Evolutionary conservation across 306 rosid species (phyloP), one percentile per base, ranked within the genome.

Genomic region (Castanea mollissima): DNA sequence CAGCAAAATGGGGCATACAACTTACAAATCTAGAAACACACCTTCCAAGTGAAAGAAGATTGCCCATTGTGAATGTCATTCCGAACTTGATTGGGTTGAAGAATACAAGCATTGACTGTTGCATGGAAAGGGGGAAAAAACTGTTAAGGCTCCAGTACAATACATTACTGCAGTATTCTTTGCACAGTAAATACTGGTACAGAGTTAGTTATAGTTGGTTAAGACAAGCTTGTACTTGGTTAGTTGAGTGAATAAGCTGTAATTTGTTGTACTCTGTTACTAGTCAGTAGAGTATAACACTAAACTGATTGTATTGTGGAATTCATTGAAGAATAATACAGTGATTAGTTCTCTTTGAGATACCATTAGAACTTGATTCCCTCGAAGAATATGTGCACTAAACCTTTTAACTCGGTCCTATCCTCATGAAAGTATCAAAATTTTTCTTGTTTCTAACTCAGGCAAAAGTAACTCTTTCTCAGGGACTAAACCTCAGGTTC

Each of bases 21-120:
- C 79, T 68, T 67, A 21, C 5, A 78, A 46, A 38, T 25, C 5
- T 11, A 59, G 1, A 34, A 6, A 82, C 84, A 79, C 87, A 94
- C 98, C 98, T 94, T 86, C 99, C 97, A 41, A 94, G 87, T 34
- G 99, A 85, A 80, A 92, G 97, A 86, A 94, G 77, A 88, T 94
- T 92, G 23, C 99, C 99, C 76, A 94, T 86, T n/a, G 99, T 92
- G 89, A 94, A 92, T 56, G 97, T 80, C 62, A 94, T 86, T 12
- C 88, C 99, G 80, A 94, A 94, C 89, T 94, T 94, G 88, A 94
- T 86, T 60, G 99, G 99, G 76, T 90, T 84, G 84, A 94, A 83
- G 87, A 94, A 92, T 83, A 94, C 97, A 73, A 94, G 90, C 97
- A 94, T 80, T 5, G 99, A 94, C 99, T 94, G 97, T 82, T 55